phyloP scores from a whole-genome alignment of 495 filamentous ascomycete genomes.

The Recurvomyces mirabilis region DNA sequence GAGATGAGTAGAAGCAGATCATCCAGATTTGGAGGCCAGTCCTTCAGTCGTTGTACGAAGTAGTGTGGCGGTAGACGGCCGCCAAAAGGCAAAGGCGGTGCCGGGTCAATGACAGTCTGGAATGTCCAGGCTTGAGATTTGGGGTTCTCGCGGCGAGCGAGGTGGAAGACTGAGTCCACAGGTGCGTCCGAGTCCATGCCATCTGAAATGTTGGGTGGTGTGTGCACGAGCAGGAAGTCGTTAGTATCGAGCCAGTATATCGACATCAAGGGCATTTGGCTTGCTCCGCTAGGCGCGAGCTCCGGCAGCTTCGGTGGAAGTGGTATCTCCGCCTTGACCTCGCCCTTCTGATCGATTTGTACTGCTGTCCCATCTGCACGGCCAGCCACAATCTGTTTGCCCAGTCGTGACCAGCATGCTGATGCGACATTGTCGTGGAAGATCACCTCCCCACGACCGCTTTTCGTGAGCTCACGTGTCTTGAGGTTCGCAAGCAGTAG shows the following conservation, averaged over 20 bases:
- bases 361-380: constrained; percentile 66
- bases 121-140: constrained; percentile 46
- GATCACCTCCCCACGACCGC: constrained; percentile 47
- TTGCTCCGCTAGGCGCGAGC: background rate
- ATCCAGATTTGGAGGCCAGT: constrained; percentile 65
- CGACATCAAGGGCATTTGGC: constrained; percentile 28
- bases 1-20: constrained; percentile 74
- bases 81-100: constrained; percentile 56
- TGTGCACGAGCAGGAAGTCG: constrained; percentile 70
- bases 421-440: constrained; percentile 69
- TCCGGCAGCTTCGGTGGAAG: constrained; percentile 50
- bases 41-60: constrained; percentile 58
- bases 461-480: constrained; percentile 47
- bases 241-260: constrained; percentile 83
- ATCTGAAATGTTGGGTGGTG: constrained; percentile 35
- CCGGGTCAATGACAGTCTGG: constrained; percentile 60
- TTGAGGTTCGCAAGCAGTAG: constrained; percentile 75
- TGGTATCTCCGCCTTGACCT: constrained; percentile 64
- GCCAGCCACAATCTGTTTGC: constrained; percentile 87
- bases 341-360: constrained; percentile 75
- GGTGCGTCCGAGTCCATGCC: constrained; percentile 34
- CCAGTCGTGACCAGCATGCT: constrained; percentile 81
- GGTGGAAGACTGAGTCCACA: constrained; percentile 56
- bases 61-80: constrained; percentile 61
- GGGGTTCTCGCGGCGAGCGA: constrained; percentile 53